Evolutionary conservation across 2,329 filamentous ascomycete species (phyloP), one percentile per base, ranked within the genome.

Genomic region (Arachnomyces sp.): DNA sequence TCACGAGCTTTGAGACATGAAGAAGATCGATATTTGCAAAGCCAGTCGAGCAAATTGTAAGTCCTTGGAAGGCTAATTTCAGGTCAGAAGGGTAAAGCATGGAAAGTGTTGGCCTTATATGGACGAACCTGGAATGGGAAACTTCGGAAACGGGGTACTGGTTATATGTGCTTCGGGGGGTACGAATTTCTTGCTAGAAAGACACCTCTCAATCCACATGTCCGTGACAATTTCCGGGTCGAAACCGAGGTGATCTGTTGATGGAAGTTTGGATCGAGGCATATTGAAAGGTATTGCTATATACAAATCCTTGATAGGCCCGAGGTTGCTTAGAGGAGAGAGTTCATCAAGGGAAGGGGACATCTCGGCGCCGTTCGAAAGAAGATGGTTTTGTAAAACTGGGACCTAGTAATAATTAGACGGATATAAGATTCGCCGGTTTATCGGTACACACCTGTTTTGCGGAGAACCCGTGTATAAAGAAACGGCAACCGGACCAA

Each of bases 191-290:
- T 86, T 92, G 47, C 78, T 77, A 57, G 89, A 80, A 30, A 98
- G 68, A 58, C 90, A 96, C 35, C 80, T 78, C 64, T 98, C 92
- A 38, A 98, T 73, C 75, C 90, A 98, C 73, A 92, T 93, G 56
- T 95, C 88, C 8, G 88, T 96, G 25, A 94, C 80, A 11, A 71
- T 55, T 35, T 71, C 60, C 40, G 70, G 66, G 46, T 67, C 62
- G 15, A 62, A 60, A 1, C 58, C 62, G 40, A 63, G 50, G 32
- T 65, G 61, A 35, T 65, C 62, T 2, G 61, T 62, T 2, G 59
- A 63, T 15, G 63, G 62, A 17, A 63, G 45, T 3, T 59, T 45
- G 3, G 53, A 50, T 37, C 46, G 51, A 6, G 61, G 53, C 12
- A 56, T 55, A 39, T 57, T 61, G 44, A 63, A 62, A 7, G 65